Conservation (phyloP, 2,329 filamentous ascomycete genomes). For the Camillea tinctor region DNA sequence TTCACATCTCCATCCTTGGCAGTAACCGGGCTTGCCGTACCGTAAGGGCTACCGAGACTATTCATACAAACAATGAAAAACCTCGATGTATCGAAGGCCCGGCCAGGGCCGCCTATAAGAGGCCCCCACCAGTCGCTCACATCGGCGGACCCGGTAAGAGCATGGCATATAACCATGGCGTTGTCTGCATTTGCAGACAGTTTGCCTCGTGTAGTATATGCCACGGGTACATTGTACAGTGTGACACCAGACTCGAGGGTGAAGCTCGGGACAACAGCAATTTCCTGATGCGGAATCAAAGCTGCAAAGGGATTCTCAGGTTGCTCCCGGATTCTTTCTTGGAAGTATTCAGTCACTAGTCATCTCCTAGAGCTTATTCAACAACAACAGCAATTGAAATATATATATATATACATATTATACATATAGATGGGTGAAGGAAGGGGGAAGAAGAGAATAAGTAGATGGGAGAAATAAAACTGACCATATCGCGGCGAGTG, state of each 20-base stretch:
- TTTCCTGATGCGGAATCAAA: conserved; percentile 84
- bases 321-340: conserved; percentile 67
- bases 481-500: conserved; percentile 33
- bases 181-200: conserved; percentile 61
- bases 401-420: background rate
- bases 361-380: conserved; percentile 27
- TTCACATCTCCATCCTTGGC: conserved; percentile 75
- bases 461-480: conserved; percentile 14
- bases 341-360: conserved; percentile 60
- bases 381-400: background rate
- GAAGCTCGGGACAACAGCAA: conserved; percentile 84
- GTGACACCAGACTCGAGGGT: conserved; percentile 89
- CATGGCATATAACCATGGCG: conserved; percentile 78
- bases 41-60: conserved; percentile 81
- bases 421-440: background rate
- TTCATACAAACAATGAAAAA: conserved; percentile 89
- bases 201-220: conserved; percentile 64
- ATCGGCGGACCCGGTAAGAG: conserved; percentile 80
- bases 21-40: conserved; percentile 84
- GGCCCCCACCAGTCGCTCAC: conserved; percentile 89
- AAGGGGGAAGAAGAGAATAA: conserved; percentile 2
- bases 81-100: conserved; percentile 76
- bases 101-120: conserved; percentile 72
- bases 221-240: conserved; percentile 71
- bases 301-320: conserved; percentile 88